phyloP scores from a whole-genome alignment of 2,329 filamentous ascomycete genomes.

The Camillea tinctor region DNA sequence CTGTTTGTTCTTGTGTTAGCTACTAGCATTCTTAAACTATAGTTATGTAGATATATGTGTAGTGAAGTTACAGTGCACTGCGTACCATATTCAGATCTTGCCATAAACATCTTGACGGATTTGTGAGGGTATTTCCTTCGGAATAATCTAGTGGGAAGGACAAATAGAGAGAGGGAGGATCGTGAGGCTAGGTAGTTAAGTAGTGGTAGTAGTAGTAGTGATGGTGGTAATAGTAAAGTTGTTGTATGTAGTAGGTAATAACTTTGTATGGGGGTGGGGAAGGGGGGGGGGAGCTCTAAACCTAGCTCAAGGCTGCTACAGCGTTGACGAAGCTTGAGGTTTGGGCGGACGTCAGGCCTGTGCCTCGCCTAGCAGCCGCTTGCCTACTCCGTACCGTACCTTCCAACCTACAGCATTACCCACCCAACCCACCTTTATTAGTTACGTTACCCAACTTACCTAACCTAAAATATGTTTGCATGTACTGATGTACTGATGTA shows the following conservation, averaged over 20 bases:
- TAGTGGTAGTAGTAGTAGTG: conserved; percentile 8
- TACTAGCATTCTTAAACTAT: conserved; percentile 9
- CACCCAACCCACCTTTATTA: neutral
- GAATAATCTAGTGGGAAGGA: neutral
- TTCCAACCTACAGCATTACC: too few species aligned
- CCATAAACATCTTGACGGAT: conserved; percentile 90
- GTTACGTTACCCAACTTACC: neutral
- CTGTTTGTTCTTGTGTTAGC: conserved; percentile 50
- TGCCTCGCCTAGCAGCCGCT: neutral
- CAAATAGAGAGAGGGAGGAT: conserved; percentile 1
- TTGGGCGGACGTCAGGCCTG: conserved; percentile 1
- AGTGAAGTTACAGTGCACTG: conserved; percentile 30
- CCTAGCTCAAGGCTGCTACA: conserved; percentile 36
- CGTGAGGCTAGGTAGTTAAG: conserved; percentile 4
- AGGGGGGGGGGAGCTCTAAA: conserved; percentile 26
- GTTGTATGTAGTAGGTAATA: neutral
- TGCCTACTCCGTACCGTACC: too few species aligned
- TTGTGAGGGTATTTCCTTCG: conserved; percentile 26
- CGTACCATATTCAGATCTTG: conserved; percentile 99
- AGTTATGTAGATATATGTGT: conserved; percentile 1
- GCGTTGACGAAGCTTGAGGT: conserved; percentile 33
- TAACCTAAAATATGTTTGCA: neutral
- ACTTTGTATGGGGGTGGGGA: too few species aligned
- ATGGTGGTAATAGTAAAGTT: conserved; percentile 8
- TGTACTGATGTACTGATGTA: neutral